These are phyloP conservation scores for Stropharia rugosoannulata DNA, from an alignment of 768 basidiomycete species.

Conservation along the genomic window DNA sequence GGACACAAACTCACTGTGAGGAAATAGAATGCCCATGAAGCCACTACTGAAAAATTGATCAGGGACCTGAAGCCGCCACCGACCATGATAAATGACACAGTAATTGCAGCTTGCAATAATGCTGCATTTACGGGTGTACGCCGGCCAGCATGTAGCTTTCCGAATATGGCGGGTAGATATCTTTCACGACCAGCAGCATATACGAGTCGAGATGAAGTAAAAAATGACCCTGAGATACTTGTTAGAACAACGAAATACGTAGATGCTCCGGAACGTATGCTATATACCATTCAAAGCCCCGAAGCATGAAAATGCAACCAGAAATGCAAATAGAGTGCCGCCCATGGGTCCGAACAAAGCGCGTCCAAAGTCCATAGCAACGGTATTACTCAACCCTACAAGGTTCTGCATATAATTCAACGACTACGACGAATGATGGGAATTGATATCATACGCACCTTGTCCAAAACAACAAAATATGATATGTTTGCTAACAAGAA, in stretches of 20 bases:
- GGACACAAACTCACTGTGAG: constrained; percentile 51
- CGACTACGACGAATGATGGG: neutral
- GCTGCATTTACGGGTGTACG: constrained; percentile 90
- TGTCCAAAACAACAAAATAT: constrained; percentile 93
- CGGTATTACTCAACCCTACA: constrained; percentile 80
- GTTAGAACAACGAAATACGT: constrained; percentile 10
- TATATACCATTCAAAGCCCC: constrained; percentile 84
- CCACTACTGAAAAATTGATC: constrained; percentile 88
- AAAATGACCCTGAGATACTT: constrained; percentile 52
- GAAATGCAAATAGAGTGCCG: constrained; percentile 80
- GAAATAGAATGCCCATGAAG: constrained; percentile 87
- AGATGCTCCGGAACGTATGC: neutral
- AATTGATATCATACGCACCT: constrained; percentile 36
- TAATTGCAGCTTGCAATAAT: constrained; percentile 71
- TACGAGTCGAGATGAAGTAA: constrained; percentile 81
- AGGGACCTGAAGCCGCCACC: constrained; percentile 89
- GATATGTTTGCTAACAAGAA: constrained; percentile 84
- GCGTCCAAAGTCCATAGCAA: constrained; percentile 90
- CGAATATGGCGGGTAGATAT: constrained; percentile 84
- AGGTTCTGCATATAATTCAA: constrained; percentile 35
- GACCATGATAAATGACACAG: constrained; percentile 75
- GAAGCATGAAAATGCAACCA: constrained; percentile 94
- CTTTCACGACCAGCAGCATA: constrained; percentile 87
- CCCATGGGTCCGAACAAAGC: constrained; percentile 86
- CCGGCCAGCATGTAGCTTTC: constrained; percentile 68